Conservation (phyloP, 1,139 yeast genomes). For the Pichia sp. region DNA sequence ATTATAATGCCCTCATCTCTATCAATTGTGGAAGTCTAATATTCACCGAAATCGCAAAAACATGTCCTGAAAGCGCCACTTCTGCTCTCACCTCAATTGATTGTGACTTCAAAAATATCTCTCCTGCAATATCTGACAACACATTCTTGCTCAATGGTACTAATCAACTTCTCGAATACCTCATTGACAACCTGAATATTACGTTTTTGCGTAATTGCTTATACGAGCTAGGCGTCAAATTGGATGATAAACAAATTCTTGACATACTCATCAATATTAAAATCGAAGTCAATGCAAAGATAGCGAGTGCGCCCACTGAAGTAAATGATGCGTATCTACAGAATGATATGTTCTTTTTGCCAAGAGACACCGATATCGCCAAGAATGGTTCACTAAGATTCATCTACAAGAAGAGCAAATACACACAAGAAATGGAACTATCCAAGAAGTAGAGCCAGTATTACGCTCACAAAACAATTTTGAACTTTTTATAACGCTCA, state of each 20-base stretch:
- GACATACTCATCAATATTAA: slow-evolving; percentile 23
- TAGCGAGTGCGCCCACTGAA: neutral
- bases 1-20: slow-evolving; percentile 69
- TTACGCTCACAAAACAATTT: no score
- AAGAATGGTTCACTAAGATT: slow-evolving; percentile 26
- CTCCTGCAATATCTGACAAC: no score
- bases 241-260: slow-evolving; percentile 17
- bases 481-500: slow-evolving; percentile 40
- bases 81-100: neutral
- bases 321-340: slow-evolving; percentile 3
- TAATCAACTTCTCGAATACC: slow-evolving; percentile 26
- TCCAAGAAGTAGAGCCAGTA: slow-evolving; percentile 1
- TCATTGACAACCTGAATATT: slow-evolving; percentile 21
- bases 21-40: slow-evolving; percentile 44
- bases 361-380: slow-evolving; percentile 24
- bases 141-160: slow-evolving; percentile 26
- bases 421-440: slow-evolving; percentile 18
- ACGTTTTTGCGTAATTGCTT: slow-evolving; percentile 20
- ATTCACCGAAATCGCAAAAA: slow-evolving; percentile 19
- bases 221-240: slow-evolving; percentile 12
- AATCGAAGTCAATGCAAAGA: slow-evolving; percentile 16
- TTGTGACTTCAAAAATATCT: no score
- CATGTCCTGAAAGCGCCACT: slow-evolving; percentile 1
- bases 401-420: slow-evolving; percentile 23
- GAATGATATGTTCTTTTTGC: slow-evolving; percentile 22